Evolutionary conservation across 352 stramenopile species (phyloP).

Genomic region (Pythium rishiriense): DNA sequence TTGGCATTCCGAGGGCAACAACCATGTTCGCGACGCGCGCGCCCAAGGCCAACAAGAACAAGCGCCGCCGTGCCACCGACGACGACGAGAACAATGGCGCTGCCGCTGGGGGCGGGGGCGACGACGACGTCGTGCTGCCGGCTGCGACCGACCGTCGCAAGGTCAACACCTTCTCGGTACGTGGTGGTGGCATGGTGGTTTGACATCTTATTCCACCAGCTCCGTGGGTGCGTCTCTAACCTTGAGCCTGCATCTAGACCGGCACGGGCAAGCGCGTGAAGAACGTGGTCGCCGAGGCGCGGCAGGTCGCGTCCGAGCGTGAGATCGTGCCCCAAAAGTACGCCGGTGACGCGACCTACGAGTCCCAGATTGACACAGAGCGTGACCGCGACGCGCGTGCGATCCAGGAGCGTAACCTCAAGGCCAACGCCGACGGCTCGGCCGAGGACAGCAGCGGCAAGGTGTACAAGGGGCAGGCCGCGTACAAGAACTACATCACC

Average conservation of each 20-base stretch:
- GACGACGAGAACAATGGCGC: slow-evolving; percentile 18
- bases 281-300: slow-evolving; percentile 56
- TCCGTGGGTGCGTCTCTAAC: background rate
- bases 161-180: slow-evolving; percentile 66
- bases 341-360: slow-evolving; percentile 80
- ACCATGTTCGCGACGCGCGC: slow-evolving; percentile 44
- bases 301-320: slow-evolving; percentile 64
- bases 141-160: slow-evolving; percentile 34
- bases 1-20: background rate
- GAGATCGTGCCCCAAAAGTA: slow-evolving; percentile 80
- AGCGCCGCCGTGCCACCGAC: slow-evolving; percentile 42
- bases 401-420: slow-evolving; percentile 77
- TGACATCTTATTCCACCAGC: background rate
- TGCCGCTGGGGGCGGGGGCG: slow-evolving; percentile 14
- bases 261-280: slow-evolving; percentile 51
- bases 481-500: slow-evolving; percentile 87
- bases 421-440: slow-evolving; percentile 68
- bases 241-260: slow-evolving; percentile 34
- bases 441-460: slow-evolving; percentile 69
- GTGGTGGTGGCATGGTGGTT: too few relatives aligned
- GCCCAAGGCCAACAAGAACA: slow-evolving; percentile 50
- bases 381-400: slow-evolving; percentile 77
- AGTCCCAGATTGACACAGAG: slow-evolving; percentile 82
- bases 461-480: slow-evolving; percentile 80
- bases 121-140: slow-evolving; percentile 32